Evolutionary conservation across 2,329 filamentous ascomycete genomes (phyloP).

Genomic region (Fusarium chuoi): DNA sequence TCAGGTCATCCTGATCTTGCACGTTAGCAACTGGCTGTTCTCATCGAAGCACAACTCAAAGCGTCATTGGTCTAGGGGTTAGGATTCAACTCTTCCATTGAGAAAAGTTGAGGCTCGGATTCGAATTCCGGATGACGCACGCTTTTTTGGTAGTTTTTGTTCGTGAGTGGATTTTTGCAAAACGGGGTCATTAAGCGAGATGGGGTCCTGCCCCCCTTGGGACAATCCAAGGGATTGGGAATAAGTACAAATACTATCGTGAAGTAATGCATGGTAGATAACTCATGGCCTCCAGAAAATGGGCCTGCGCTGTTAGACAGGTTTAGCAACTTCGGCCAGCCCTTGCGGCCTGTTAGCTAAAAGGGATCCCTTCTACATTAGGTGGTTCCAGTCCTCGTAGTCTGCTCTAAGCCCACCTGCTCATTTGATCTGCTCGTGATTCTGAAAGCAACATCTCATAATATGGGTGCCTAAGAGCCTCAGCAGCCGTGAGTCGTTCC

Average conservation of each 20-base stretch:
- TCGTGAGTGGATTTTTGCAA: background rate
- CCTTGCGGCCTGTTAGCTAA: no score
- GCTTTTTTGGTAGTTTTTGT: background rate
- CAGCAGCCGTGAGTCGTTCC: background rate
- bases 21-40: background rate
- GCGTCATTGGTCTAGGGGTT: constrained; percentile 27
- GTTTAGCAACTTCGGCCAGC: background rate
- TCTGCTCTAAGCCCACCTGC: background rate
- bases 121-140: constrained; percentile 26
- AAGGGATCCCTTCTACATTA: no score
- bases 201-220: no score
- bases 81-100: constrained; percentile 28
- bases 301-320: background rate
- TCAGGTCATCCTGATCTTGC: rapidly evolving
- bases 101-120: constrained; percentile 29
- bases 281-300: background rate
- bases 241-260: background rate
- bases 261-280: background rate
- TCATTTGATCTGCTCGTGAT: background rate
- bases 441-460: background rate
- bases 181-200: background rate
- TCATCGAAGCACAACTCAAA: background rate
- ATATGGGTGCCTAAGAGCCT: constrained; percentile 6
- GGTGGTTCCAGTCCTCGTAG: background rate
- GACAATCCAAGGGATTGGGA: background rate